Percentiles rank a stretch among this genome's conserved stretches.
phyloP scores from a whole-genome alignment of 371 early-diverging fungal species.

The Gilbertella persicaria region DNA sequence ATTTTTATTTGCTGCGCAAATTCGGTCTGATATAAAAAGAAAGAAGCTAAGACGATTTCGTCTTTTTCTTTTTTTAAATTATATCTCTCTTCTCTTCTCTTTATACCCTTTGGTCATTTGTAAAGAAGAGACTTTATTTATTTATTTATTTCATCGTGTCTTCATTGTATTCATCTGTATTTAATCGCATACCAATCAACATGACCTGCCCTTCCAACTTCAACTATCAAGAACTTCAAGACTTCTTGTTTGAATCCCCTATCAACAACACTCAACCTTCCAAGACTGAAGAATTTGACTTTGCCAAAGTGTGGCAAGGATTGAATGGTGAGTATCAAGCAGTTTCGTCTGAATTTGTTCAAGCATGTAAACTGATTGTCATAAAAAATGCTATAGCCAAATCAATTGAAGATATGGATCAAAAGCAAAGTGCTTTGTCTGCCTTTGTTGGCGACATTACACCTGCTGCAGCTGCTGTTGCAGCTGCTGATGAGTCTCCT shows the following conservation, averaged over 20 bases:
- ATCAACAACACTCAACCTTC: neutral
- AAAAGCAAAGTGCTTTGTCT: slow-evolving; percentile 10
- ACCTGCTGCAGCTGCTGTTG: slow-evolving; percentile 30
- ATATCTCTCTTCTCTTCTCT: slow-evolving; percentile 1
- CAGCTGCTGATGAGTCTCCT: slow-evolving; percentile 29
- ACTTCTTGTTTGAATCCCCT: slow-evolving; percentile 15
- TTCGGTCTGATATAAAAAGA: slow-evolving; percentile 19
- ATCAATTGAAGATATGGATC: slow-evolving; percentile 2
- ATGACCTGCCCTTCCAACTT: slow-evolving; percentile 7
- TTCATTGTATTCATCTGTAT: neutral
- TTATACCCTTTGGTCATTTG: slow-evolving; percentile 7
- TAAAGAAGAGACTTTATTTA: neutral
- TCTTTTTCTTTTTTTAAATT: slow-evolving; percentile 8
- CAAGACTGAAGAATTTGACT: slow-evolving; percentile 16
- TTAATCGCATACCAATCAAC: slow-evolving; percentile 5
- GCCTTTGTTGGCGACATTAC: slow-evolving; percentile 22
- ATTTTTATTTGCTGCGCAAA: slow-evolving; percentile 12
- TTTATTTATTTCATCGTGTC: slow-evolving; percentile 1
- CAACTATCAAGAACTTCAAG: slow-evolving; percentile 17
- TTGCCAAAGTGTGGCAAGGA: slow-evolving; percentile 20
- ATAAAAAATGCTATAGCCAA: slow-evolving; percentile 7
- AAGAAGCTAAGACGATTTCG: neutral
- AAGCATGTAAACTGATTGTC: slow-evolving; percentile 27
- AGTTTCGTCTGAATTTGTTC: slow-evolving; percentile 12
- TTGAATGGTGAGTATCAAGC: slow-evolving; percentile 20